Conservation (phyloP, 345 rosid genomes). For the Euphorbia peplus region DNA sequence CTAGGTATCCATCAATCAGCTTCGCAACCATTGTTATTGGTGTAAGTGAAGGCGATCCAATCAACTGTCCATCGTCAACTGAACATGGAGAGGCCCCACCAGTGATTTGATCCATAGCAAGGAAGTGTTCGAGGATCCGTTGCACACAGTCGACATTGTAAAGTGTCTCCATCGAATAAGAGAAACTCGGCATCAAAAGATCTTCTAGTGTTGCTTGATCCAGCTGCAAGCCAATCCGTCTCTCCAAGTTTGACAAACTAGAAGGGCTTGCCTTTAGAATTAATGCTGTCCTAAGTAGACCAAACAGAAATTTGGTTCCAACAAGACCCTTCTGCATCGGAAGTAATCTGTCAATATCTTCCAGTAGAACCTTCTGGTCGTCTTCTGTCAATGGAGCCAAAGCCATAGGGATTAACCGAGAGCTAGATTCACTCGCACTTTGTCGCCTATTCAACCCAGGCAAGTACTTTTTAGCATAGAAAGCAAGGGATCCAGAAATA, state of each 20-base stretch:
- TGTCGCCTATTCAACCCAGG: conserved; percentile 84
- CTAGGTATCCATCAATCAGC: conserved; percentile 94
- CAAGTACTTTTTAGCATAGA: conserved; percentile 70
- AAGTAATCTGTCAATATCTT: conserved; percentile 67
- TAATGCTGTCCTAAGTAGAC: conserved; percentile 77
- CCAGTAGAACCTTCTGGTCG: conserved; percentile 74
- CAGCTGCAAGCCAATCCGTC: conserved; percentile 91
- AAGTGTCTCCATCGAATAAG: conserved; percentile 82
- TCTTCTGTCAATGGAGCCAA: conserved; percentile 67
- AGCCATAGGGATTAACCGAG: conserved; percentile 52
- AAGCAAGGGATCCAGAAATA: conserved; percentile 67
- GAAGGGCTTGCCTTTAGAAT: conserved; percentile 64
- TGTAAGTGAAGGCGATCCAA: conserved; percentile 74
- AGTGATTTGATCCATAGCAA: conserved; percentile 71
- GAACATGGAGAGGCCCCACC: conserved; percentile 82
- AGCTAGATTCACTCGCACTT: conserved; percentile 54
- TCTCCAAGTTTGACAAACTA: conserved; percentile 68
- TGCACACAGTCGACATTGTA: conserved; percentile 91
- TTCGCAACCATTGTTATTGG: conserved; percentile 86
- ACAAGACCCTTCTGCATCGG: conserved; percentile 78
- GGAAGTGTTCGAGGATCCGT: conserved; percentile 80
- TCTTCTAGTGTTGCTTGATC: conserved; percentile 92
- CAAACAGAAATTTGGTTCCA: conserved; percentile 74
- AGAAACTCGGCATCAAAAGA: conserved; percentile 90
- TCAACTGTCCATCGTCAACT: conserved; percentile 73